These are phyloP conservation scores for Populus simonii DNA, from an alignment of 345 rosid genomes.

Conservation along the genomic window DNA sequence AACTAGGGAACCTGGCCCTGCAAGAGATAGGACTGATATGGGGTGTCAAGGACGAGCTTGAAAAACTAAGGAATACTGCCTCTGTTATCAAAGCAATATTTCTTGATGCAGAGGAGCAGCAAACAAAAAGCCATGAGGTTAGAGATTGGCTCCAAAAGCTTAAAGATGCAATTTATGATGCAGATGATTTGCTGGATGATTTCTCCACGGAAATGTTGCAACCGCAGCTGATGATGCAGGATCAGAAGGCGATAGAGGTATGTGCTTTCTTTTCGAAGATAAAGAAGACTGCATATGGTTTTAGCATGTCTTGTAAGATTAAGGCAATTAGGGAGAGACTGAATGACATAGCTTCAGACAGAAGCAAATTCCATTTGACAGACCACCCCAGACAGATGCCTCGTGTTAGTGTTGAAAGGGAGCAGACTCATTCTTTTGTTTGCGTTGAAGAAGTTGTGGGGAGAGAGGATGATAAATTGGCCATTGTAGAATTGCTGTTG, in stretches of 20 bases:
- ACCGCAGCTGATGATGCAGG: background rate
- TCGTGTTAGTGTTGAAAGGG: background rate
- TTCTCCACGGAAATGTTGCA: slow-evolving; percentile 4
- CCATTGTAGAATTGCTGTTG: background rate
- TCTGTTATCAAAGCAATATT: slow-evolving; percentile 16
- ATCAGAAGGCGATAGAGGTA: background rate
- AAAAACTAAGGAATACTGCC: slow-evolving; percentile 4
- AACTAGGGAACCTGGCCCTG: background rate
- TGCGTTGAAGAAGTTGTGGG: slow-evolving; percentile 10
- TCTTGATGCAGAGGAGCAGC: slow-evolving; percentile 16
- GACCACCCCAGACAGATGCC: background rate
- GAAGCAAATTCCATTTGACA: slow-evolving; percentile 4
- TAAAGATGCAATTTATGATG: slow-evolving; percentile 17
- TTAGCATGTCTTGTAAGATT: background rate
- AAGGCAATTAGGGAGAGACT: background rate
- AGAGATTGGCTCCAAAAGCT: slow-evolving; percentile 15
- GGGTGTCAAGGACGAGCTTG: slow-evolving; percentile 7
- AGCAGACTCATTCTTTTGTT: slow-evolving; percentile 15
- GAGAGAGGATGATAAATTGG: slow-evolving; percentile 7
- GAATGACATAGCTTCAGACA: slow-evolving; percentile 8
- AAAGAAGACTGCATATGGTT: background rate
- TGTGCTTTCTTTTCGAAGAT: background rate
- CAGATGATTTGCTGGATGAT: slow-evolving; percentile 11
- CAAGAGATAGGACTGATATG: background rate
- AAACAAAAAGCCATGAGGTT: slow-evolving; percentile 10